Evolutionary conservation across 192 early-diverging fungal genomes (phyloP), one percentile per base, ranked within the genome.

Genomic region (Allomyces macrogynus): DNA sequence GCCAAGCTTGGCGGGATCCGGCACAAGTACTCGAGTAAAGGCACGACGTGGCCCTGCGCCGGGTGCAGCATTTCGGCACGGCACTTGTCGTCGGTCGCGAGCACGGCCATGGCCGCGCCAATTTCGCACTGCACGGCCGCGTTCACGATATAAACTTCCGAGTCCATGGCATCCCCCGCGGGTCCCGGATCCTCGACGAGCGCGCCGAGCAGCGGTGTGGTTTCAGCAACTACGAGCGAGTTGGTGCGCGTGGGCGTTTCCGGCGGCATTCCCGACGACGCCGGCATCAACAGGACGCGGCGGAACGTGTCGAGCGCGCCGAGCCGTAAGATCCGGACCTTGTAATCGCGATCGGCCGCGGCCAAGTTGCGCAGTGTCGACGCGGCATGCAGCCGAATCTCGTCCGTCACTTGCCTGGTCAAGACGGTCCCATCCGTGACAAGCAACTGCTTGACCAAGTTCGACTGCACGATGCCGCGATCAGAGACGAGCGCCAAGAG

Each of bases 341-440:
- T 89, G 74, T 89, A 88, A 57, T 79, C 76, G 62, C 89, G 86
- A 24, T 81, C 84, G 64, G 84, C 87, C 20, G 87, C 85, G 4
- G 87, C 88, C 64, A 93, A 68, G 64, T 91, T 93, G 66, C 89
- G 81, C 66, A 93, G 78, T 0, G 89, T 87, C 4, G 85, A 86
- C 62, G 92, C 86, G 54, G 88, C 86, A 70, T 93, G 90, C 72
- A 88, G 88, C 70, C 88, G 88, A 62, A 89, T 85, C 74, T 90
- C 88, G 67, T 87, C 82, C 67, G 74, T 67, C 18, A 71, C 68
- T 44, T 78, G 68, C 61, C 57, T 61, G 61, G 74, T 67, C 64
- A 77, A 65, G 11, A 68, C 70, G 23, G 64, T 24, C 20, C 42
- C 32, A 24, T 23, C 32, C 14, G 11, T 25, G 12, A 11, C 24